phyloP scores from a whole-genome alignment of 2,329 filamentous ascomycete species.

The Colletotrichum sp. region DNA sequence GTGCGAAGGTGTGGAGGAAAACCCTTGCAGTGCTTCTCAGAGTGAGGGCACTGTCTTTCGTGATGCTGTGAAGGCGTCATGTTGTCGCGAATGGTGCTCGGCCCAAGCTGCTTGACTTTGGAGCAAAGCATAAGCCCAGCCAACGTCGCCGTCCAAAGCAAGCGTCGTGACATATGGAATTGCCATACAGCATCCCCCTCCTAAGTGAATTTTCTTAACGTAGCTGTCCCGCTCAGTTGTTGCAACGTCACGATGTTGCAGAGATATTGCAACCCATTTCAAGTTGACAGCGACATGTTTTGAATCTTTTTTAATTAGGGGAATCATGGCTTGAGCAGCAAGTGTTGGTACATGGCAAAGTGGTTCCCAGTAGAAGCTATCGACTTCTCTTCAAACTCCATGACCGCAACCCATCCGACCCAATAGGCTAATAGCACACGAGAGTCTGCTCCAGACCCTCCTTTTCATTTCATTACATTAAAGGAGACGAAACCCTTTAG shows the following conservation, averaged over 20 bases:
- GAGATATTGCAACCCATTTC: not conserved
- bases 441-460: not conserved
- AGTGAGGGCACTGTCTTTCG: not conserved
- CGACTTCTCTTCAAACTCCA: slow-evolving; percentile 18
- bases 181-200: not conserved
- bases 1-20: slow-evolving; percentile 23
- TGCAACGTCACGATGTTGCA: not conserved
- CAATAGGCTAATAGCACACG: slow-evolving; percentile 20
- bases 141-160: not conserved
- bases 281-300: not conserved
- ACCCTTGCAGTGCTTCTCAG: not conserved
- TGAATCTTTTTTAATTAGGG: not conserved
- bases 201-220: too few relatives aligned
- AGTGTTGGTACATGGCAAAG: slow-evolving; percentile 13
- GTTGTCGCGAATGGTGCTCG: not conserved
- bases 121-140: not conserved
- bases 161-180: not conserved
- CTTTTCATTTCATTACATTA: not conserved
- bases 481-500: slow-evolving; percentile 48
- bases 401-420: slow-evolving; percentile 5
- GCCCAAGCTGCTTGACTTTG: too few relatives aligned
- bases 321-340: slow-evolving; percentile 1
- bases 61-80: not conserved
- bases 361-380: not conserved
- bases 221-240: not conserved